Conservation (phyloP, 306 rosid genomes). For the cucumber (Cucumis sativus) region DNA sequence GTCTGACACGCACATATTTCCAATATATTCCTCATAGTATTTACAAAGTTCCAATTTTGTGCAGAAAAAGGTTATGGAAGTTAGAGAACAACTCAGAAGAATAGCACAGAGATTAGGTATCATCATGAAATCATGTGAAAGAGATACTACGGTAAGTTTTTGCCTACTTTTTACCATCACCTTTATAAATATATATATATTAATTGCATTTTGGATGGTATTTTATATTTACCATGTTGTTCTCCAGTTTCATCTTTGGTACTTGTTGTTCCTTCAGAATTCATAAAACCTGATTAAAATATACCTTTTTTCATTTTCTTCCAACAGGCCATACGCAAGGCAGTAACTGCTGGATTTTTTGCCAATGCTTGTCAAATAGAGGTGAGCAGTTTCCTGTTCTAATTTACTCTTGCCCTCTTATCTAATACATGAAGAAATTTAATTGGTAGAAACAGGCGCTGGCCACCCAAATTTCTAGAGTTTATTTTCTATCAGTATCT, state of each 20-base stretch:
- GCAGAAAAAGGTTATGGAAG: constrained; percentile 80
- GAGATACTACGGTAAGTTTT: constrained; percentile 50
- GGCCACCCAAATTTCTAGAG: background rate
- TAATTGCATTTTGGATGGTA: background rate
- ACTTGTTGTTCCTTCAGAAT: background rate
- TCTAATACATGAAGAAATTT: background rate
- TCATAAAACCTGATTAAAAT: background rate
- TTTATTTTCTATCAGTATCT: background rate
- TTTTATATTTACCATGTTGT: background rate
- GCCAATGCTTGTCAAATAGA: constrained; percentile 68
- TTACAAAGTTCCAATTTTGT: constrained; percentile 11
- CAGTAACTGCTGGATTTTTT: constrained; percentile 69
- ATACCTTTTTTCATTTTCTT: background rate
- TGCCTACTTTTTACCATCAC: background rate
- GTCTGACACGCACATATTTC: background rate
- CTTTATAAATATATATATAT: background rate
- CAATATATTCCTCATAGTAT: constrained; percentile 12
- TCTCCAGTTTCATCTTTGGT: background rate
- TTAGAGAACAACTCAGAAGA: constrained; percentile 82
- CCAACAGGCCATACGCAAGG: constrained; percentile 65
- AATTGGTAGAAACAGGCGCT: background rate
- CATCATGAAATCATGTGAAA: constrained; percentile 55
- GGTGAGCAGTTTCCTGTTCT: constrained; percentile 28
- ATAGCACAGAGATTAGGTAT: constrained; percentile 76
- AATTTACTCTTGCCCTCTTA: background rate